Conservation (phyloP, 805 yeast genomes). For the Scheffersomyces ergatensis region DNA sequence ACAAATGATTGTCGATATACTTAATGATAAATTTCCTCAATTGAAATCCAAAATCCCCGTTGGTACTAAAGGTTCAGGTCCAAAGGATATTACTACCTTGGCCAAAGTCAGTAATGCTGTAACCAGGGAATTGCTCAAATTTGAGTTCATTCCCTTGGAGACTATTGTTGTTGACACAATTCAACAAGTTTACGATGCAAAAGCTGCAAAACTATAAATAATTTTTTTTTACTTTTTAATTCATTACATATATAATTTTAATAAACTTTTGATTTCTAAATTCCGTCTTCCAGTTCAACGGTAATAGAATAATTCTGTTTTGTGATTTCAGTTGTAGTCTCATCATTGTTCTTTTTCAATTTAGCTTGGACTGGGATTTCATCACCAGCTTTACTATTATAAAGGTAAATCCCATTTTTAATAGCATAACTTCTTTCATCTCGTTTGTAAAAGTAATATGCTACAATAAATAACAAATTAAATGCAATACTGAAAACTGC, state of each 20-base stretch:
- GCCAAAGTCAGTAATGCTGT: conserved; percentile 30
- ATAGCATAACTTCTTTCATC: conserved; percentile 29
- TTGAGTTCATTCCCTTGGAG: conserved; percentile 37
- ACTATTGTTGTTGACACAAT: conserved; percentile 42
- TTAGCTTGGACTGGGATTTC: not conserved
- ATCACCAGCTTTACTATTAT: conserved; percentile 14
- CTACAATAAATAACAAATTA: conserved; percentile 49
- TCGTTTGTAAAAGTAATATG: conserved; percentile 43
- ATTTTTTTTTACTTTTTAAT: too few species aligned
- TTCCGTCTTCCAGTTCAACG: not conserved
- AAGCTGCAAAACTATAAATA: not conserved
- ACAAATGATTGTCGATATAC: conserved; percentile 30
- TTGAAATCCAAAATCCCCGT: conserved; percentile 26
- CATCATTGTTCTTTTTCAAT: not conserved
- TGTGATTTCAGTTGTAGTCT: not conserved
- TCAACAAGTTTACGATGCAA: conserved; percentile 23
- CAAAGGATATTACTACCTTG: conserved; percentile 22
- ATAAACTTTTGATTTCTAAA: too few species aligned
- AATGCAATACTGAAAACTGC: conserved; percentile 45
- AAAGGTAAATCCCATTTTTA: conserved; percentile 35
- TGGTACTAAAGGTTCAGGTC: conserved; percentile 32
- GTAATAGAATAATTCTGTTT: not conserved
- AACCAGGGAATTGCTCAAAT: conserved; percentile 34
- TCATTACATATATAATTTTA: too few species aligned
- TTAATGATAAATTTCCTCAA: conserved; percentile 23